Base-by-base conservation (phyloP, 805 yeast genomes). In the Kuraishia borneana region DNA sequence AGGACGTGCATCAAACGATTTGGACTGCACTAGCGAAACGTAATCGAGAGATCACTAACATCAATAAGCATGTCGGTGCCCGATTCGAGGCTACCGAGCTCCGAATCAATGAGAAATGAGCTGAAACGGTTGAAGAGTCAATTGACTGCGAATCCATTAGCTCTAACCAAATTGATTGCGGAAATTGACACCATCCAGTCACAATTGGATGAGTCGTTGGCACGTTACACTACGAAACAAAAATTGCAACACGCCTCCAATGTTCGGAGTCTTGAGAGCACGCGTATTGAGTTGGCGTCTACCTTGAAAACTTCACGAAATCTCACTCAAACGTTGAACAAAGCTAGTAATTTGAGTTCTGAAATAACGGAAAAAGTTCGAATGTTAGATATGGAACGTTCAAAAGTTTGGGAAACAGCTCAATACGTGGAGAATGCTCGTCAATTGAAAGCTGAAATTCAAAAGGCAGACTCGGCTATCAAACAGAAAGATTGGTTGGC, bases 331-430 rank as follows among this genome's bases (percentile, higher is more conserved):
- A 61, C 73, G 18, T 64, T 83, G 33, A 58, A 74, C 5, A 60
- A 67, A 28, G 80, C 94, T 1, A 75, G 81, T 33, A 68, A 68
- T 31, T 59, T 77, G 36, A 88, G 95, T 5, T 60, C 67, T 26
- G 61, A 70, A 12, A 70, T 88, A 34, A 80, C 94, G 2, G 70
- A 70, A 28, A 72, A 76, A 41, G 83, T 88, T 38, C 65, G 80
- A 36, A 53, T 75, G 2, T 60, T 83, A 27, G 95, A 85, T 51
- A 60, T 60, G 27, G 95, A 88, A 47, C 73, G 79, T 40, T 59
- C 65, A 4, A 68, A 81, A 26, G 83, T 88, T 12, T 57, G 65
- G 33, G 58, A 65, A 29, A 74, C 94, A 0, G 63, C 74, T 16
- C 58, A 63, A 12, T 84, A 77, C 48, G 89, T 84, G 3, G 62